Conservation (phyloP, 176 grass and related monocot species). For the Carex scoparia region DNA sequence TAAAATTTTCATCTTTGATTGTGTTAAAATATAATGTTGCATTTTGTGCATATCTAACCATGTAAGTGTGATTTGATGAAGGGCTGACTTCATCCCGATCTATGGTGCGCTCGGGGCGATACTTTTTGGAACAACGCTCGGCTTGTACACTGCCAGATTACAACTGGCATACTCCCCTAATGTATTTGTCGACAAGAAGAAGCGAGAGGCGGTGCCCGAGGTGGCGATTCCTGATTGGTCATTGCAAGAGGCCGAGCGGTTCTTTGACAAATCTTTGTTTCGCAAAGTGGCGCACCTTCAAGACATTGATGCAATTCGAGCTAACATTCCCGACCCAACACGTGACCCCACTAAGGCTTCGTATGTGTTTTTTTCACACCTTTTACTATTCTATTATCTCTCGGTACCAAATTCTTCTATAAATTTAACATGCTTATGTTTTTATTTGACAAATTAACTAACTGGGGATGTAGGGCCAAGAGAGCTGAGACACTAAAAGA, state of each 20-base stretch:
- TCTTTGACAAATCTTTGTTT: slow-evolving; percentile 49
- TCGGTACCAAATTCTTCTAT: background rate
- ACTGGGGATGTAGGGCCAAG: slow-evolving; percentile 5
- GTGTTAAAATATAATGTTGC: background rate
- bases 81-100: slow-evolving; percentile 58
- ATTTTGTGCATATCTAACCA: background rate
- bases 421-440: background rate
- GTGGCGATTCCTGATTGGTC: slow-evolving; percentile 52
- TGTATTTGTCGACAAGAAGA: slow-evolving; percentile 79
- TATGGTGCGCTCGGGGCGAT: slow-evolving; percentile 61
- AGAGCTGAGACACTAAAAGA: slow-evolving; percentile 72
- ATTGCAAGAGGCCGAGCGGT: slow-evolving; percentile 38
- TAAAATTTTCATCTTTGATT: background rate
- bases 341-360: background rate
- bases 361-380: background rate
- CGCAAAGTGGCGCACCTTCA: slow-evolving; percentile 70
- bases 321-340: slow-evolving; percentile 49
- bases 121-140: slow-evolving; percentile 36
- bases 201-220: slow-evolving; percentile 70
- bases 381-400: background rate
- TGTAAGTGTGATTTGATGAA: background rate
- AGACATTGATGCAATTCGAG: slow-evolving; percentile 38
- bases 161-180: slow-evolving; percentile 74
- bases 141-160: slow-evolving; percentile 51
- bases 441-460: background rate